phyloP scores from a whole-genome alignment of 148 eudicot species.

The Bassia scoparia region DNA sequence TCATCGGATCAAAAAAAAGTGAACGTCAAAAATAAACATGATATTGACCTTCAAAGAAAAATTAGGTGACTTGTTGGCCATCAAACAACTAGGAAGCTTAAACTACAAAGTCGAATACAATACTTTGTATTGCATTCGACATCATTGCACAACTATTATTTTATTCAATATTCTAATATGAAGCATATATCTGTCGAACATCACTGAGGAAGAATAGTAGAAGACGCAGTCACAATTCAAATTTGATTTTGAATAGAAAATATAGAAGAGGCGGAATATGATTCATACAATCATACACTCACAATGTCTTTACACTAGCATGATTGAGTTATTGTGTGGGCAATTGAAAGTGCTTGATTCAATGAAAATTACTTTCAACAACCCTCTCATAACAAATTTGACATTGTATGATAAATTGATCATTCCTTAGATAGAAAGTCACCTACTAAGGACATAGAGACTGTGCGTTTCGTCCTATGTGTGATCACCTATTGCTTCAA shows the following conservation, averaged over 20 bases:
- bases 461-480: constrained; percentile 12
- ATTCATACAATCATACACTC: neutral
- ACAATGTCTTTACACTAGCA: neutral
- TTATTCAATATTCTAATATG: no score
- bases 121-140: no score
- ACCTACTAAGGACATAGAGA: constrained; percentile 5
- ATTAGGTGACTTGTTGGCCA: no score
- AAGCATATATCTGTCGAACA: no score
- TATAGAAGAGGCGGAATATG: neutral
- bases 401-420: constrained; percentile 13
- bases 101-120: no score
- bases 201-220: no score
- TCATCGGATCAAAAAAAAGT: no score
- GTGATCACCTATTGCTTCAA: constrained; percentile 14
- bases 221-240: neutral
- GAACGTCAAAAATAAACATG: no score
- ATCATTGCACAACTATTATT: no score
- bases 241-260: neutral
- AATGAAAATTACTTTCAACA: constrained; percentile 16
- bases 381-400: constrained; percentile 7
- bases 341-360: neutral
- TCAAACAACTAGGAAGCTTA: no score
- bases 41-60: no score
- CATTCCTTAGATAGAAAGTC: neutral
- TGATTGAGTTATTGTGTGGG: constrained; percentile 1